Evolutionary conservation across 1,139 yeast genomes (phyloP).

Genomic region (Candida smagusa): DNA sequence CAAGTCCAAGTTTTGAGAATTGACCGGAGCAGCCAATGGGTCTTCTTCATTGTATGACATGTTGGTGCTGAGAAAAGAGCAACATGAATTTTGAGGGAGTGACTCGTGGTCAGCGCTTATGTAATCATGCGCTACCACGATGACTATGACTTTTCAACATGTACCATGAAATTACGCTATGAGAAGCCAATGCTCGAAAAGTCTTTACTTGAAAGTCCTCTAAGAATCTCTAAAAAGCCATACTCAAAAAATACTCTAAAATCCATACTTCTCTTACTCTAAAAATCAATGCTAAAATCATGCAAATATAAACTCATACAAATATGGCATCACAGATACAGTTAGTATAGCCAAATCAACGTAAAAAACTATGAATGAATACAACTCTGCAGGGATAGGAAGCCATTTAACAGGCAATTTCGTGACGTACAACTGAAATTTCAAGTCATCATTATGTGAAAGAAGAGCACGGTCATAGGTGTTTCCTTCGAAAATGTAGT

Average conservation of each 20-base stretch:
- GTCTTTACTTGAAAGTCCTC: too few species aligned
- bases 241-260: too few species aligned
- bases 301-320: slow-evolving; percentile 6
- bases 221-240: too few species aligned
- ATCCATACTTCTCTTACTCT: too few species aligned
- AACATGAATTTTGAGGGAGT: not conserved
- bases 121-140: not conserved
- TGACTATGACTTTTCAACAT: too few species aligned
- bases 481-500: slow-evolving; percentile 24
- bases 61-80: not conserved
- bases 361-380: slow-evolving; percentile 29
- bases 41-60: slow-evolving; percentile 32
- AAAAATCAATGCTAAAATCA: too few species aligned
- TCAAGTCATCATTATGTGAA: slow-evolving; percentile 14
- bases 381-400: slow-evolving; percentile 42
- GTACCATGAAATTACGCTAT: too few species aligned
- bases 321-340: slow-evolving; percentile 11
- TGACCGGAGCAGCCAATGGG: slow-evolving; percentile 47
- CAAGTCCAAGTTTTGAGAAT: slow-evolving; percentile 49
- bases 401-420: slow-evolving; percentile 29
- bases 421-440: slow-evolving; percentile 29
- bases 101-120: not conserved
- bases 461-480: slow-evolving; percentile 17
- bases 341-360: slow-evolving; percentile 25
- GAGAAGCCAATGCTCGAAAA: too few species aligned